A percentile compares a stretch with the other conserved stretches of the same genome.
phyloP scores from a whole-genome alignment of 2,329 filamentous ascomycete genomes.

The Cytospora chrysosperma region DNA sequence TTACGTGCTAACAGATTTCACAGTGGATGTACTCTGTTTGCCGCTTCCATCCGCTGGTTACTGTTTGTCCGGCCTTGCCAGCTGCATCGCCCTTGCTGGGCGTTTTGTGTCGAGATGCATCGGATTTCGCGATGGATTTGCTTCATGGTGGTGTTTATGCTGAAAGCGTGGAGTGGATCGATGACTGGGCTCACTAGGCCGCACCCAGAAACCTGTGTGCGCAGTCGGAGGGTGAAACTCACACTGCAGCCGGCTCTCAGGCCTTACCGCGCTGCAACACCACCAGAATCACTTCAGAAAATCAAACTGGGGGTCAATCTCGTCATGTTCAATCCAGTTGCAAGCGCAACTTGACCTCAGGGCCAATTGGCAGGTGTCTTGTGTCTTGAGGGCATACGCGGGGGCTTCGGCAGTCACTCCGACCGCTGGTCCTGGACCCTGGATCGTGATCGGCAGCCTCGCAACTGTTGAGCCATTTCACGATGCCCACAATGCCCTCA shows the following conservation, averaged over 20 bases:
- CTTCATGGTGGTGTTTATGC: slow-evolving; percentile 15
- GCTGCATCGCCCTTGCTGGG: slow-evolving; percentile 9
- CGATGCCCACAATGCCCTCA: background rate
- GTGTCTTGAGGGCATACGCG: background rate
- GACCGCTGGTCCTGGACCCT: background rate
- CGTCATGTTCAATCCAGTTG: background rate
- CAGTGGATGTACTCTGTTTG: background rate
- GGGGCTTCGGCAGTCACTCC: background rate
- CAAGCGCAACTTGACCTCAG: slow-evolving; percentile 9
- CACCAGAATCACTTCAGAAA: slow-evolving; percentile 15
- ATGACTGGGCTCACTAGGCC: slow-evolving; percentile 3
- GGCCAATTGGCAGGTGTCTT: background rate
- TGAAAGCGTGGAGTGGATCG: slow-evolving; percentile 20
- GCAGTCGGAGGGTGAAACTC: slow-evolving; percentile 22
- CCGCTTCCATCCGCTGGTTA: background rate
- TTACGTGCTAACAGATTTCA: slow-evolving; percentile 9
- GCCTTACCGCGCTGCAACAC: slow-evolving; percentile 14
- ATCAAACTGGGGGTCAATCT: background rate
- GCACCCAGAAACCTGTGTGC: slow-evolving; percentile 1
- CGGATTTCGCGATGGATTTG: background rate
- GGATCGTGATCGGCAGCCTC: background rate
- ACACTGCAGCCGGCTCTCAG: slow-evolving; percentile 13
- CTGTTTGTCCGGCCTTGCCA: background rate
- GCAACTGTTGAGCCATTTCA: background rate
- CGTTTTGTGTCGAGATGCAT: slow-evolving; percentile 3